Conservation (phyloP, 148 eudicot species). For the Heliamphora exappendiculata region DNA sequence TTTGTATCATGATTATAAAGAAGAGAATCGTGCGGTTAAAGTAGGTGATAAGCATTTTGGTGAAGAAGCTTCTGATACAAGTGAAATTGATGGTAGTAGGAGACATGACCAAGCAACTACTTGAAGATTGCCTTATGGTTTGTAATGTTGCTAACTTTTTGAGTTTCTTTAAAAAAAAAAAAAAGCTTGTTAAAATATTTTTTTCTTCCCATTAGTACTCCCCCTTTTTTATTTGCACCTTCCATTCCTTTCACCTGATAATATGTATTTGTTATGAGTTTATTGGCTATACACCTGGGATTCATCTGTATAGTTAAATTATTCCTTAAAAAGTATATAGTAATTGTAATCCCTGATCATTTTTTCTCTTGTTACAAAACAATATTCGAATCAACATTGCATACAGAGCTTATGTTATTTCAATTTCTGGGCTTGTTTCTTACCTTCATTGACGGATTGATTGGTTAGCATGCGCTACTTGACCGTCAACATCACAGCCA, state of each 20-base stretch:
- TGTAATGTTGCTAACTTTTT: not conserved
- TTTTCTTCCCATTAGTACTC: not conserved
- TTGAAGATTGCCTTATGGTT: constrained; percentile 30
- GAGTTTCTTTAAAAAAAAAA: not conserved
- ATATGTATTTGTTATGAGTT: not conserved
- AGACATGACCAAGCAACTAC: constrained; percentile 26
- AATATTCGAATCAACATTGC: not conserved
- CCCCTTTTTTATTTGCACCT: not conserved
- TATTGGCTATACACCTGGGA: not conserved
- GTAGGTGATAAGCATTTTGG: constrained; percentile 23
- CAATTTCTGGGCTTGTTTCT: not conserved
- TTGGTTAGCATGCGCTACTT: not conserved
- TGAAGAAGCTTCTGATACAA: constrained; percentile 37
- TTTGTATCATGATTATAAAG: constrained; percentile 28
- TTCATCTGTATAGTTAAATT: constrained; percentile 6
- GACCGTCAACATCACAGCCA: constrained; percentile 1
- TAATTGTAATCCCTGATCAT: not conserved
- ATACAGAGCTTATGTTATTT: not conserved
- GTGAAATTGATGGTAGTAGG: constrained; percentile 42
- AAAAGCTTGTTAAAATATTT: not conserved
- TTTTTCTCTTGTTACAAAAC: not conserved
- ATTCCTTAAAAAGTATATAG: not conserved
- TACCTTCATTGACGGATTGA: not conserved
- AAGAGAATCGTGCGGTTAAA: constrained; percentile 23
- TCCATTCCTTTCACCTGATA: not conserved